Evolutionary conservation across 1,284 basidiomycete genomes (phyloP).

Genomic region (Pseudozyma tsukubaensis): DNA sequence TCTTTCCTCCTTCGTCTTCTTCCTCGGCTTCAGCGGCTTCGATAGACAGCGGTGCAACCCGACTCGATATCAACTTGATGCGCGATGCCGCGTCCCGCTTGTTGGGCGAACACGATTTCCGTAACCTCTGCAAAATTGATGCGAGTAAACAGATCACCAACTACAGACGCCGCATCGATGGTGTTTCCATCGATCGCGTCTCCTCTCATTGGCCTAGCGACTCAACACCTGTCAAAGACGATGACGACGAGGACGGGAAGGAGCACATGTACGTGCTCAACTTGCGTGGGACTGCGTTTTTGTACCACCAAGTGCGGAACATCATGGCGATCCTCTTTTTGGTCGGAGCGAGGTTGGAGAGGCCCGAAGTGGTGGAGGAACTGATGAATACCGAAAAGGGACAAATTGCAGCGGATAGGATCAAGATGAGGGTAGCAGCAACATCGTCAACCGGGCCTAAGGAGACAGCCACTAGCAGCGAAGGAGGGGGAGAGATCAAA

Average conservation of each 20-base stretch:
- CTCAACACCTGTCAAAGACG: background rate
- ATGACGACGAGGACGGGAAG: constrained; percentile 35
- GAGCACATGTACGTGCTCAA: constrained; percentile 78
- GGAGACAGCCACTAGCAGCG: constrained; percentile 3
- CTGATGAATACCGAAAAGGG: constrained; percentile 77
- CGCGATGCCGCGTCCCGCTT: constrained; percentile 78
- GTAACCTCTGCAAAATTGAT: constrained; percentile 96
- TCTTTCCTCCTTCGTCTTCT: constrained; percentile 25
- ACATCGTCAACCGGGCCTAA: background rate
- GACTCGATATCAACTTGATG: constrained; percentile 74
- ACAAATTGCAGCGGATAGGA: constrained; percentile 37
- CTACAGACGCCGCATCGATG: constrained; percentile 77
- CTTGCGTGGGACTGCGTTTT: constrained; percentile 86
- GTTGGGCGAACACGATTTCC: constrained; percentile 92
- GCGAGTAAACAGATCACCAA: constrained; percentile 89
- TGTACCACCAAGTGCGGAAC: constrained; percentile 97
- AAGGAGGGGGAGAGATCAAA: constrained; percentile 12
- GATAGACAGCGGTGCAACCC: constrained; percentile 15
- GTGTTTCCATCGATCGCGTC: constrained; percentile 74
- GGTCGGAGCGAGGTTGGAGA: constrained; percentile 84
- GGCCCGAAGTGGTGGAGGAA: constrained; percentile 77
- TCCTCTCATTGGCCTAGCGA: constrained; percentile 40
- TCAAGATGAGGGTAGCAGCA: constrained; percentile 31
- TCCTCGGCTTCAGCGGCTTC: background rate
- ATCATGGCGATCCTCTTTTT: constrained; percentile 94